Evolutionary conservation across 305 asterid genomes (phyloP), one percentile per base, ranked within the genome.

Genomic region (Fraxinus latifolia): DNA sequence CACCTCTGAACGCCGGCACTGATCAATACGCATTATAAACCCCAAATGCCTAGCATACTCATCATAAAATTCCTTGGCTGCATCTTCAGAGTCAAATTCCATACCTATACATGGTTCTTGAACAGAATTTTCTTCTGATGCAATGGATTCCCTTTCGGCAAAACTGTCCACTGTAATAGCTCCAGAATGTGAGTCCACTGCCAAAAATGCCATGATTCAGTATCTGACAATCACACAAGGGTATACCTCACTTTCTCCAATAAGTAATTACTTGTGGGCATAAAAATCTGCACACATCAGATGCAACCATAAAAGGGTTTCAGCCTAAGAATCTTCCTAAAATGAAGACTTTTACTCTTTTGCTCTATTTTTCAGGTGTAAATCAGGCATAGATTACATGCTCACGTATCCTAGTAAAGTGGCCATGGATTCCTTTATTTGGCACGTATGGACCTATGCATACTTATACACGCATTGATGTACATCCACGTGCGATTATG

Each of bases 1-100:
- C n/a, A 87, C 86, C 82, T 84, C 84, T 21, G 87, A 87, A 73
- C 80, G 79, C 58, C 84, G 80, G 25, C 86, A 82, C 27, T 84
- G 87, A 82, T 84, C 87, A 53, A 86, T 84, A 50, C 87, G 82
- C 89, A 84, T 82, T 55, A 84, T 75, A 82, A 87, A 84, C 60
- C 87, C 89, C 29, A 44, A 34, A 77, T 27, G 76, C 86, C 83
- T 77, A 17, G 87, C 87, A 84, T 82, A 84, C 25, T 79, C 78
- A 72, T 75, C 78, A 77, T 86, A 86, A 82, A 86, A 84, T 77
- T 77, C 87, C 73, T 80, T 84, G 32, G 87, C 84, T 68, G 50
- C 84, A 58, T 84, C 77, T 80, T 84, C 84, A 1, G 87, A 81
- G 31, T 82, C 79, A 1, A 86, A 86, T 82, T 75, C 82, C 89